These are phyloP conservation scores for Plenodomus biglobosus DNA, from an alignment of 2,329 filamentous ascomycete species.

Conservation along the genomic window DNA sequence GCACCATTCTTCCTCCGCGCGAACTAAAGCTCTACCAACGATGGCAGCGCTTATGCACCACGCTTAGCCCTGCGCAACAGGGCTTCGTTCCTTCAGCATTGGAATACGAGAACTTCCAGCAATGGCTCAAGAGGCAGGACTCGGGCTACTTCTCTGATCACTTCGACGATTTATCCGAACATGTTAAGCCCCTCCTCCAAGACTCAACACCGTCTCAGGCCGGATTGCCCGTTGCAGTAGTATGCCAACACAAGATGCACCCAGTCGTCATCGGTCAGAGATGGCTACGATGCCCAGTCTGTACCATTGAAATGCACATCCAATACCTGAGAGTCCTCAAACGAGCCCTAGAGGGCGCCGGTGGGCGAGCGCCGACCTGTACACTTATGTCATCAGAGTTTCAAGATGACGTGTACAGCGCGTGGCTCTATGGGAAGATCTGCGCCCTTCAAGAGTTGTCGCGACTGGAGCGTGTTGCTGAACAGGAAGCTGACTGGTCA, in stretches of 20 bases:
- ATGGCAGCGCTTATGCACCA: slow-evolving; percentile 29
- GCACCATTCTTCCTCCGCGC: slow-evolving; percentile 25
- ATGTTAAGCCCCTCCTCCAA: slow-evolving; percentile 10
- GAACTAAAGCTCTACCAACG: slow-evolving; percentile 33
- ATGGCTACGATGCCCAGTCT: slow-evolving; percentile 30
- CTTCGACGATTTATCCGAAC: slow-evolving; percentile 27
- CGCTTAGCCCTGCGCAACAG: slow-evolving; percentile 18
- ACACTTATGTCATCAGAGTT: slow-evolving; percentile 23
- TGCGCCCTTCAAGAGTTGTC: slow-evolving; percentile 21
- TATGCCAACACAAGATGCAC: slow-evolving; percentile 29
- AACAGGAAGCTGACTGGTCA: slow-evolving; percentile 23
- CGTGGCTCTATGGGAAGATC: slow-evolving; percentile 30
- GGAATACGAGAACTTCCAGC: slow-evolving; percentile 34
- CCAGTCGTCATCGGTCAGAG: slow-evolving; percentile 14
- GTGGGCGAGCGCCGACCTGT: slow-evolving; percentile 22
- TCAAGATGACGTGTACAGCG: slow-evolving; percentile 25
- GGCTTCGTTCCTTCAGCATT: slow-evolving; percentile 28
- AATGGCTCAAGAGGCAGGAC: slow-evolving; percentile 33
- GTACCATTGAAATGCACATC: slow-evolving; percentile 28
- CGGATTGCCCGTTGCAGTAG: slow-evolving; percentile 15
- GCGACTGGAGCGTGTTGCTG: slow-evolving; percentile 23
- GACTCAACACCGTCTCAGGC: neutral
- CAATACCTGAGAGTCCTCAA: slow-evolving; percentile 28
- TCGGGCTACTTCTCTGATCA: slow-evolving; percentile 37
- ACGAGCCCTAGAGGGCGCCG: slow-evolving; percentile 22